Percentiles rank a stretch among this genome's conserved stretches.
These are phyloP conservation scores for Medicago ruthenica DNA, from an alignment of 306 rosid species.

Conservation along the genomic window DNA sequence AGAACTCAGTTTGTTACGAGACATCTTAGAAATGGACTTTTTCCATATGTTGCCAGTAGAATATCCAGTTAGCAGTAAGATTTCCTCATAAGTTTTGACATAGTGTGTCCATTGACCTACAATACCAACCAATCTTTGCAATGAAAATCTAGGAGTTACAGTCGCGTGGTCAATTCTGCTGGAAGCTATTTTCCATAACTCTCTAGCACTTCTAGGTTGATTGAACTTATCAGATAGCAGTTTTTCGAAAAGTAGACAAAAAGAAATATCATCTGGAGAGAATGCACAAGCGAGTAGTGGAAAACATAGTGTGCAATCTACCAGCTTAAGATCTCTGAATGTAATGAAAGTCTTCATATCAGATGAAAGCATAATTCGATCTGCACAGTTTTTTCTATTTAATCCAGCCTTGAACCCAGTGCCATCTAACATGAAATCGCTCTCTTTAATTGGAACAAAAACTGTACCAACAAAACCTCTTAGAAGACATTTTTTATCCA, in stretches of 20 bases:
- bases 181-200: constrained; percentile 86
- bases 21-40: constrained; percentile 58
- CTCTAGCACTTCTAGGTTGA: constrained; percentile 71
- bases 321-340: constrained; percentile 63
- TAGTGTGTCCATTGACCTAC: constrained; percentile 77
- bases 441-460: constrained; percentile 58
- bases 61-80: constrained; percentile 67
- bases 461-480: constrained; percentile 58
- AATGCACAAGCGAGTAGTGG: constrained; percentile 61
- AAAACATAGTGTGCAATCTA: constrained; percentile 59
- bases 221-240: constrained; percentile 53
- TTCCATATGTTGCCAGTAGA: constrained; percentile 56
- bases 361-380: constrained; percentile 50
- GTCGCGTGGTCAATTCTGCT: constrained; percentile 58
- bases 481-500: constrained; percentile 56
- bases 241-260: constrained; percentile 54
- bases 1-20: constrained; percentile 53
- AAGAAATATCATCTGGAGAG: constrained; percentile 66
- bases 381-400: constrained; percentile 44
- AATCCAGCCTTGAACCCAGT: constrained; percentile 63
- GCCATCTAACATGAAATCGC: constrained; percentile 52
- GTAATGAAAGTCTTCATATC: constrained; percentile 53
- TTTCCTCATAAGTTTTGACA: constrained; percentile 69
- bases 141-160: constrained; percentile 56
- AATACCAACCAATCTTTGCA: constrained; percentile 57